phyloP scores from a whole-genome alignment of 2,329 filamentous ascomycete species.

The Beauveria bassiana region DNA sequence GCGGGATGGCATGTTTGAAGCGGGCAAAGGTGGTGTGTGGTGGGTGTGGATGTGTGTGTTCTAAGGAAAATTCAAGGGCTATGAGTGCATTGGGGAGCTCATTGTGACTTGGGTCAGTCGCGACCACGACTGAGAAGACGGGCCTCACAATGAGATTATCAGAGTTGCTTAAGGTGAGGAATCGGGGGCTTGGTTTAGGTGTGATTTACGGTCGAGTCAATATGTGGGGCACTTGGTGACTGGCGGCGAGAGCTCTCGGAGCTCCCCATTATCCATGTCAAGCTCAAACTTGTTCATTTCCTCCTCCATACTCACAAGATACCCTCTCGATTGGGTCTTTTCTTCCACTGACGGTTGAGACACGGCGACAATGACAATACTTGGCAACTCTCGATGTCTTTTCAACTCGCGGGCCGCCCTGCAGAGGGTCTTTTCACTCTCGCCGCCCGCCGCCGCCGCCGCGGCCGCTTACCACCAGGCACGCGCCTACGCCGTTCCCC shows the following conservation, averaged over 20 bases:
- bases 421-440: slow-evolving; percentile 36
- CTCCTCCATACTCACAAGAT: not conserved
- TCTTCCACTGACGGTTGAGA: no score
- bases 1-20: not conserved
- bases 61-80: not conserved
- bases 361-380: slow-evolving; percentile 12
- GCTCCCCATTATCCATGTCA: not conserved
- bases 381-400: slow-evolving; percentile 32
- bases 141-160: not conserved
- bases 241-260: not conserved
- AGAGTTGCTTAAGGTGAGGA: not conserved
- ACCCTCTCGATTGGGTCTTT: not conserved
- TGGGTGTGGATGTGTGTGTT: no score
- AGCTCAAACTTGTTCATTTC: slow-evolving; percentile 6
- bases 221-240: not conserved
- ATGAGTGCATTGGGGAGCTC: not conserved
- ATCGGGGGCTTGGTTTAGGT: no score
- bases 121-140: no score
- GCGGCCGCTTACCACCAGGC: slow-evolving; percentile 7
- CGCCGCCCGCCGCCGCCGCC: slow-evolving; percentile 15
- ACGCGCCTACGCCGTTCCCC: slow-evolving; percentile 14
- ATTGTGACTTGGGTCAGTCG: not conserved
- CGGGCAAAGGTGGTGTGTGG: no score
- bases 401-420: slow-evolving; percentile 39
- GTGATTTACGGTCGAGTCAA: no score